Evolutionary conservation across 805 yeast genomes (phyloP).

Genomic region (Metschnikowia picachoensis): DNA sequence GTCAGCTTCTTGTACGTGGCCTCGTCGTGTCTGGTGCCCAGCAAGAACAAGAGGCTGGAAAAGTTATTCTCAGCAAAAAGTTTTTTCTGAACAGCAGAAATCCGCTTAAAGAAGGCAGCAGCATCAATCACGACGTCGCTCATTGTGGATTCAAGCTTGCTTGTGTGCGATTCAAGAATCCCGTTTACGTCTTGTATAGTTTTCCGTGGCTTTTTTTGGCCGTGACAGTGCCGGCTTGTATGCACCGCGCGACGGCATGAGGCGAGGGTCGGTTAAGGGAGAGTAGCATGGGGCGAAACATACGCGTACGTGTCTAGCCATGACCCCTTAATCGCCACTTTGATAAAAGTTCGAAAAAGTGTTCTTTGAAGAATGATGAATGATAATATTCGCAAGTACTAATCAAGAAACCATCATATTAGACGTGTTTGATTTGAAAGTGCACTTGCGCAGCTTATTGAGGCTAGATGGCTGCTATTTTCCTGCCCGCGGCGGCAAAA

Average conservation of each 20-base stretch:
- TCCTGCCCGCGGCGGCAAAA: too few relatives aligned
- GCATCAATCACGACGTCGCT: slow-evolving; percentile 57
- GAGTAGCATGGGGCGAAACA: not conserved
- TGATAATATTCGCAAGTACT: too few relatives aligned
- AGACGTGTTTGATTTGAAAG: too few relatives aligned
- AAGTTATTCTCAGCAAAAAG: slow-evolving; percentile 22
- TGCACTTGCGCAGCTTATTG: too few relatives aligned
- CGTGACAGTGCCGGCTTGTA: slow-evolving; percentile 3
- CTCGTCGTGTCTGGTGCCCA: slow-evolving; percentile 84
- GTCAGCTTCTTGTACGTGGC: slow-evolving; percentile 88
- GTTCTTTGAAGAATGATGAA: too few relatives aligned
- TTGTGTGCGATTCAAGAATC: too few relatives aligned
- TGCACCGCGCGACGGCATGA: slow-evolving; percentile 7
- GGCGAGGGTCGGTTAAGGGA: not conserved
- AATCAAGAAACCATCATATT: too few relatives aligned
- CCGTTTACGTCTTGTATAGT: not conserved
- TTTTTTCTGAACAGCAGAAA: slow-evolving; percentile 38
- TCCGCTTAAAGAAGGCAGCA: slow-evolving; percentile 48
- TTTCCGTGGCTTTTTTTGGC: slow-evolving; percentile 5
- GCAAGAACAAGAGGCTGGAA: slow-evolving; percentile 49
- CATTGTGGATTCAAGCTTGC: slow-evolving; percentile 32
- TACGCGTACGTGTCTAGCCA: too few relatives aligned
- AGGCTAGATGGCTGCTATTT: too few relatives aligned
- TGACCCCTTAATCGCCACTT: too few relatives aligned
- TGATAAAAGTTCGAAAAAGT: too few relatives aligned